These are phyloP conservation scores for Alternaria triticina DNA, from an alignment of 2,329 filamentous ascomycete species.

Conservation along the genomic window DNA sequence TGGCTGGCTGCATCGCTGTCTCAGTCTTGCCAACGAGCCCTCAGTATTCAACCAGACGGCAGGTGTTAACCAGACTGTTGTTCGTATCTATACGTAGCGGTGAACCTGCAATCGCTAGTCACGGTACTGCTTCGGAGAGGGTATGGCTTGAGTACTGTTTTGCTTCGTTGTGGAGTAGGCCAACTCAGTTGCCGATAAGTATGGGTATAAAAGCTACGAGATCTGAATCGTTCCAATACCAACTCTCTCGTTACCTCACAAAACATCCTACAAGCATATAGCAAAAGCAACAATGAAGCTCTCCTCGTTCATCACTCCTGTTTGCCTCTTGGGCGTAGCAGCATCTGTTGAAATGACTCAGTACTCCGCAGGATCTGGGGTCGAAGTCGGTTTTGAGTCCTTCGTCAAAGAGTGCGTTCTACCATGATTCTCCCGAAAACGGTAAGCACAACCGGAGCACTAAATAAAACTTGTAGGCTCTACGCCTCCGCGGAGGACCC, in stretches of 20 bases:
- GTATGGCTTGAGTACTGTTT: not conserved
- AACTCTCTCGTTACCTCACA: not conserved
- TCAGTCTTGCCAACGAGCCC: not conserved
- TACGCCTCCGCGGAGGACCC: slow-evolving; percentile 5
- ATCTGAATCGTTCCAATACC: not conserved
- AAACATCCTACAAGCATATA: not conserved
- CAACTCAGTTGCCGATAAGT: not conserved
- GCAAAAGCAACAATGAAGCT: not conserved
- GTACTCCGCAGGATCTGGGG: not conserved
- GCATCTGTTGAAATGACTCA: slow-evolving; percentile 3
- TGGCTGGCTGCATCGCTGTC: not conserved
- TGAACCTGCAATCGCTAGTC: not conserved
- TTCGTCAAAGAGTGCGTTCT: slow-evolving; percentile 2
- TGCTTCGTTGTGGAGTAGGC: not conserved
- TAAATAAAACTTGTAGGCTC: not conserved
- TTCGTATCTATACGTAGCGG: not conserved
- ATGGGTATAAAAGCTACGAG: not conserved
- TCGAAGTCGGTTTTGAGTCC: not conserved
- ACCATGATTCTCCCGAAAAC: not conserved
- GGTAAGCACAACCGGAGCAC: not conserved
- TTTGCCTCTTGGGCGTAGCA: slow-evolving; percentile 1
- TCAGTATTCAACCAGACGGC: not conserved
- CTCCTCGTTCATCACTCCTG: not conserved
- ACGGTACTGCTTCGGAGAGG: not conserved
- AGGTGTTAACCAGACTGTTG: not conserved